Evolutionary conservation across 495 filamentous ascomycete species (phyloP).

Genomic region (Penicillium macrosclerotiorum): DNA sequence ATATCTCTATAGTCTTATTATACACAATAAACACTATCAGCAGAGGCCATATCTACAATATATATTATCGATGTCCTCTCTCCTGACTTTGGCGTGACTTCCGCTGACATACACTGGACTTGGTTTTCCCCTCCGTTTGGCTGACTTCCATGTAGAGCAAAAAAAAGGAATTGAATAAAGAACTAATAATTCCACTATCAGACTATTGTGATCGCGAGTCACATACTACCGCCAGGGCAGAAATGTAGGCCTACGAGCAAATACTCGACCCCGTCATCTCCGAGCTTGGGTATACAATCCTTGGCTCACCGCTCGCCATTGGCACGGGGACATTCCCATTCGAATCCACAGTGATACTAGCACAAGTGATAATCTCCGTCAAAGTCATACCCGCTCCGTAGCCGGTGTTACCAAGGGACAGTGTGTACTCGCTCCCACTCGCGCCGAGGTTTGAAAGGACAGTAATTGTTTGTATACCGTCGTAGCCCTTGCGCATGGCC

Average conservation of each 20-base stretch:
- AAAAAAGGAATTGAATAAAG: no score
- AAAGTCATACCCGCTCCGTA: constrained; percentile 32
- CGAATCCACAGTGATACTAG: constrained; percentile 32
- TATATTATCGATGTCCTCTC: no score
- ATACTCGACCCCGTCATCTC: constrained; percentile 11
- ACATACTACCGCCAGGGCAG: no score
- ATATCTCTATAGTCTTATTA: no score
- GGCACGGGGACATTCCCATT: constrained; percentile 34
- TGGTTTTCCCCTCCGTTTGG: no score
- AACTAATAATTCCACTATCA: no score
- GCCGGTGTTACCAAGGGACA: constrained; percentile 44
- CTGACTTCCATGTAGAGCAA: no score
- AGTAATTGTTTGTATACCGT: constrained; percentile 54
- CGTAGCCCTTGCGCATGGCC: constrained; percentile 63
- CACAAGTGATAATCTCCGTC: constrained; percentile 48
- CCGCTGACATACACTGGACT: no score
- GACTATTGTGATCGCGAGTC: no score
- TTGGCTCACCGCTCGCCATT: constrained; percentile 30
- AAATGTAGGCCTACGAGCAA: constrained; percentile 5
- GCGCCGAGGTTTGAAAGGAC: constrained; percentile 60
- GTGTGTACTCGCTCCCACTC: constrained; percentile 39
- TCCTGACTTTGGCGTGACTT: no score
- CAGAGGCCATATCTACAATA: no score
- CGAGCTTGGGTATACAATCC: constrained; percentile 26
- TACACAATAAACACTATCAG: no score